These are phyloP conservation scores for Pythium vanterpoolii DNA, from an alignment of 352 stramenopile genomes.

Conservation along the genomic window DNA sequence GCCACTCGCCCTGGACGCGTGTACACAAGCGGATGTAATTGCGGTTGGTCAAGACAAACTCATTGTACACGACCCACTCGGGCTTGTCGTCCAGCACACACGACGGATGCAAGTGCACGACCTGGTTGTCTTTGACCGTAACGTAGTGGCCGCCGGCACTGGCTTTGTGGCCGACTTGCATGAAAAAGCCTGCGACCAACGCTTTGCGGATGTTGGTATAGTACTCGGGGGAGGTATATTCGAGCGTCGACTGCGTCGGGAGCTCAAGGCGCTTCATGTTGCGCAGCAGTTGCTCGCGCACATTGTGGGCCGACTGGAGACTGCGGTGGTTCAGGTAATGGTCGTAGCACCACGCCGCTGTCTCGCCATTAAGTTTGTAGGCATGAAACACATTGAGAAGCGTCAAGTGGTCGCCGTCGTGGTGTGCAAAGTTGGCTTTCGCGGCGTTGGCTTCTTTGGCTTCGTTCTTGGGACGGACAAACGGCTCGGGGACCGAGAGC, in stretches of 20 bases:
- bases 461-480: constrained; percentile 95
- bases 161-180: constrained; percentile 92
- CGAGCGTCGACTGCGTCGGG: constrained; percentile 64
- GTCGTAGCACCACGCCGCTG: constrained; percentile 94
- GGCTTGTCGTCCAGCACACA: constrained; percentile 95
- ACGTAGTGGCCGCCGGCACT: constrained; percentile 91
- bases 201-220: constrained; percentile 93
- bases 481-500: constrained; percentile 87
- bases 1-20: constrained; percentile 90
- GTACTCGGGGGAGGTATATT: constrained; percentile 85
- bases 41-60: constrained; percentile 98
- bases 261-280: constrained; percentile 95
- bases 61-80: constrained; percentile 98
- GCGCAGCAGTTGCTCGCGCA: constrained; percentile 97
- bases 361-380: constrained; percentile 97
- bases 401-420: constrained; percentile 95
- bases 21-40: constrained; percentile 99
- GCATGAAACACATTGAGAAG: constrained; percentile 98
- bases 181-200: constrained; percentile 97
- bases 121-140: constrained; percentile 99
- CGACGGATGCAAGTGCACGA: constrained; percentile 97
- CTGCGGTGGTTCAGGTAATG: constrained; percentile 96
- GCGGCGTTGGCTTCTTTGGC: constrained; percentile 96
- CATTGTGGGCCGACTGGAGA: constrained; percentile 97
- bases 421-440: constrained; percentile 95